Conservation (phyloP, 2,329 filamentous ascomycete species). For the Drechslerella coelobrocha region DNA sequence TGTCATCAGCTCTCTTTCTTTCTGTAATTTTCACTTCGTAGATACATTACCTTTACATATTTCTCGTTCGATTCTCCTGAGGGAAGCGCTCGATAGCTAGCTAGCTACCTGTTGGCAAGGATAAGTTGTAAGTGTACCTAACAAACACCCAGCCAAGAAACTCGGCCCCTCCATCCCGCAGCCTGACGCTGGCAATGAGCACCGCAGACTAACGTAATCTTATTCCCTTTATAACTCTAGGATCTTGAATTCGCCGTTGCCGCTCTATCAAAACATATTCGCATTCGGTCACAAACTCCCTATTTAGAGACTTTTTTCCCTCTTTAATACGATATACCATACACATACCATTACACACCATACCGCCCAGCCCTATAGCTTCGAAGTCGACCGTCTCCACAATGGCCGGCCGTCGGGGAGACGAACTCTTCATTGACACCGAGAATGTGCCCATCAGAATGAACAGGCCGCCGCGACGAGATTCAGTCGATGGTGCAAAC, state of each 20-base stretch:
- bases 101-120: conserved; percentile 10
- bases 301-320: conserved; percentile 14
- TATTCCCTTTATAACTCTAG: conserved; percentile 23
- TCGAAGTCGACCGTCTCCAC: conserved; percentile 42
- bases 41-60: not conserved
- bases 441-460: conserved; percentile 44
- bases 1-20: conserved; percentile 20
- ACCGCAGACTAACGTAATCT: conserved; percentile 23
- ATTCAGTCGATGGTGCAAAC: conserved; percentile 48
- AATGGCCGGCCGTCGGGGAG: conserved; percentile 51
- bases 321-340: conserved; percentile 31
- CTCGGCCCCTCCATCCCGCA: conserved; percentile 43
- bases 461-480: conserved; percentile 30
- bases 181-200: conserved; percentile 19
- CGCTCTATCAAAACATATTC: conserved; percentile 16
- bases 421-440: conserved; percentile 49
- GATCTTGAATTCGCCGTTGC: conserved; percentile 39
- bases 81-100: conserved; percentile 20
- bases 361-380: conserved; percentile 4
- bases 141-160: conserved; percentile 40
- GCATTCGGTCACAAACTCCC: conserved; percentile 36
- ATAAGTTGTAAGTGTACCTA: conserved; percentile 41
- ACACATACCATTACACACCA: conserved; percentile 11
- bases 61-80: conserved; percentile 27
- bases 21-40: conserved; percentile 33